Conservation (phyloP, 306 rosid species). For the Purshia tridentata region DNA sequence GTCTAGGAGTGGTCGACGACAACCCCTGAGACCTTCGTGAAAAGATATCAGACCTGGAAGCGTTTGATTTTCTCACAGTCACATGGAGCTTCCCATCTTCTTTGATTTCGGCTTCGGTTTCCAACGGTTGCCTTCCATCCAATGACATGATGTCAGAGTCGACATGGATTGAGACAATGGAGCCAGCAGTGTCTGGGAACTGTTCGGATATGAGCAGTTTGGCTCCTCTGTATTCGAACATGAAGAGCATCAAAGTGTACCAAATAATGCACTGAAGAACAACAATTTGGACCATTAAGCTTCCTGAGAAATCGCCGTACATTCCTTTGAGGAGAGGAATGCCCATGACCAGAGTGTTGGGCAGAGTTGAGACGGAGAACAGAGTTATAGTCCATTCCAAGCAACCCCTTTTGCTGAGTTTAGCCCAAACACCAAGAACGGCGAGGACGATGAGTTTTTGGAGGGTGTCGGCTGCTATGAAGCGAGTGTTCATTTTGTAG, state of each 20-base stretch:
- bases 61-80: conserved; percentile 70
- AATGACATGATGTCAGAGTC: conserved; percentile 83
- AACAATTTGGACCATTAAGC: conserved; percentile 85
- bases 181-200: conserved; percentile 79
- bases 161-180: conserved; percentile 85
- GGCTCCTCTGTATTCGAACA: conserved; percentile 82
- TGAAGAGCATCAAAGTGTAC: conserved; percentile 79
- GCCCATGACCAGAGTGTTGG: conserved; percentile 90
- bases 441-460: conserved; percentile 68
- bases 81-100: conserved; percentile 87
- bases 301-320: conserved; percentile 82
- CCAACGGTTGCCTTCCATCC: conserved; percentile 66
- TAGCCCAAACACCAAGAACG: conserved; percentile 53
- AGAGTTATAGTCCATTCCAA: conserved; percentile 85
- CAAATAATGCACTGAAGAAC: conserved; percentile 91
- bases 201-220: conserved; percentile 72
- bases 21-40: conserved; percentile 74
- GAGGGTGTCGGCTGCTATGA: conserved; percentile 82
- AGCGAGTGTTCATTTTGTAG: conserved; percentile 71
- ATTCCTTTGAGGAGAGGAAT: conserved; percentile 79
- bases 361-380: conserved; percentile 78
- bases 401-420: conserved; percentile 58
- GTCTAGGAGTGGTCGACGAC: conserved; percentile 66
- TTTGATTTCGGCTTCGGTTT: conserved; percentile 69
- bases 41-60: conserved; percentile 71